These are phyloP conservation scores for Chamaecrista fasciculata DNA, from an alignment of 306 rosid species.

Conservation along the genomic window DNA sequence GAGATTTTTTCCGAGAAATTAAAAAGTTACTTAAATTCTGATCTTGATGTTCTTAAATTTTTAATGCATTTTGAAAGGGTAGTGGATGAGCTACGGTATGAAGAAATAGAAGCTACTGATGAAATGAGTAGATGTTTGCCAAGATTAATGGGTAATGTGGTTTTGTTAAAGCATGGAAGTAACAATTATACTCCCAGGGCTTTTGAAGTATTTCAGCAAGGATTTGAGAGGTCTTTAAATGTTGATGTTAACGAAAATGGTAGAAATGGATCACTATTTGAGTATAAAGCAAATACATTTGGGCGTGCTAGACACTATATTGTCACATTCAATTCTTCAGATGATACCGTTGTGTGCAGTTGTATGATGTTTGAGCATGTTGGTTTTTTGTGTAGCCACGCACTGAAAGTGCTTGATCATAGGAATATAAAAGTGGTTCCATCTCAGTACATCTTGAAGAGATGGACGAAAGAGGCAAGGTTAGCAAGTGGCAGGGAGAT, in stretches of 20 bases:
- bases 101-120: slow-evolving; percentile 61
- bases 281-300: slow-evolving; percentile 52
- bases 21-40: slow-evolving; percentile 38
- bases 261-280: slow-evolving; percentile 41
- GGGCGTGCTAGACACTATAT: slow-evolving; percentile 48
- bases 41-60: slow-evolving; percentile 47
- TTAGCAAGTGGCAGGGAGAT: slow-evolving; percentile 35
- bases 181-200: slow-evolving; percentile 56
- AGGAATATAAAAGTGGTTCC: slow-evolving; percentile 63
- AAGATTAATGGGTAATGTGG: slow-evolving; percentile 54
- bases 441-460: slow-evolving; percentile 47
- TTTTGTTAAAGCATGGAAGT: slow-evolving; percentile 53
- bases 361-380: slow-evolving; percentile 60
- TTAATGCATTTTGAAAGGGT: slow-evolving; percentile 53
- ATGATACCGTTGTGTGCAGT: slow-evolving; percentile 50
- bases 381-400: slow-evolving; percentile 68
- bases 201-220: slow-evolving; percentile 62
- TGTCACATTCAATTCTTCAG: slow-evolving; percentile 46
- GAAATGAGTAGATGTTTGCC: slow-evolving; percentile 53
- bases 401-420: slow-evolving; percentile 62
- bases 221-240: slow-evolving; percentile 56
- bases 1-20: slow-evolving; percentile 48
- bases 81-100: slow-evolving; percentile 49
- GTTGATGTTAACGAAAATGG: slow-evolving; percentile 48
- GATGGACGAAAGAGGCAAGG: slow-evolving; percentile 64